These are phyloP conservation scores for Scheffersomyces parashehatae DNA, from an alignment of 1,139 yeast species.

Conservation along the genomic window DNA sequence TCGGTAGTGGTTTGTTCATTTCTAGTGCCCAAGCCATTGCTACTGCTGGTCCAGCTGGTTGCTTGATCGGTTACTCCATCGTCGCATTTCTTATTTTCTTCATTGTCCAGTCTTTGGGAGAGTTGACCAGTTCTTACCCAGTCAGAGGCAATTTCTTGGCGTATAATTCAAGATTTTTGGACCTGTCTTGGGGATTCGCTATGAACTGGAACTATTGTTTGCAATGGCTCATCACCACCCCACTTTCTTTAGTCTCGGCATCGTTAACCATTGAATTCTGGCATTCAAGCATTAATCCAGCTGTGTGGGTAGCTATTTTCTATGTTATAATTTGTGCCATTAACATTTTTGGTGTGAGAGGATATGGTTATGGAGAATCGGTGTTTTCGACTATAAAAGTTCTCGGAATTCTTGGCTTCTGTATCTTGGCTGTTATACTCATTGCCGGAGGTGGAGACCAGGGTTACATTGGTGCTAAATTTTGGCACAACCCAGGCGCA, in stretches of 20 bases:
- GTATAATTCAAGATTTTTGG: conserved; percentile 23
- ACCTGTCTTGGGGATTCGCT: conserved; percentile 26
- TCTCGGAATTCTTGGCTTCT: conserved; percentile 21
- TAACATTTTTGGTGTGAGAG: conserved; percentile 19
- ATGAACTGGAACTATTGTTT: conserved; percentile 26
- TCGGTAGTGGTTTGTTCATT: conserved; percentile 44
- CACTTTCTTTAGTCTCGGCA: conserved; percentile 23
- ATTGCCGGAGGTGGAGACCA: conserved; percentile 19
- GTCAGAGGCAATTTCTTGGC: conserved; percentile 22
- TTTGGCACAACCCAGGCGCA: conserved; percentile 23
- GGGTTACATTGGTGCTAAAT: conserved; percentile 20
- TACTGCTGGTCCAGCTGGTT: conserved; percentile 21
- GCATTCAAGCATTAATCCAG: conserved; percentile 18
- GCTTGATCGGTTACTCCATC: conserved; percentile 22
- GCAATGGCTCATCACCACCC: conserved; percentile 24
- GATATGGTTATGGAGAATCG: conserved; percentile 21
- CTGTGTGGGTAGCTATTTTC: conserved; percentile 23
- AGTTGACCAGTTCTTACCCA: conserved; percentile 20
- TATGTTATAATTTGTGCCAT: conserved; percentile 19
- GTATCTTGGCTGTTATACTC: conserved; percentile 19
- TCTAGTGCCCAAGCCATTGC: conserved; percentile 23
- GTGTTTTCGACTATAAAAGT: conserved; percentile 21
- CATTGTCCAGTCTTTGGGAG: conserved; percentile 23
- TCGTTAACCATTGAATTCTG: conserved; percentile 23
- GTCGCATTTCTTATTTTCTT: conserved; percentile 21